Evolutionary conservation across 345 rosid species (phyloP).

Genomic region (Melaleuca quinquenervia): DNA sequence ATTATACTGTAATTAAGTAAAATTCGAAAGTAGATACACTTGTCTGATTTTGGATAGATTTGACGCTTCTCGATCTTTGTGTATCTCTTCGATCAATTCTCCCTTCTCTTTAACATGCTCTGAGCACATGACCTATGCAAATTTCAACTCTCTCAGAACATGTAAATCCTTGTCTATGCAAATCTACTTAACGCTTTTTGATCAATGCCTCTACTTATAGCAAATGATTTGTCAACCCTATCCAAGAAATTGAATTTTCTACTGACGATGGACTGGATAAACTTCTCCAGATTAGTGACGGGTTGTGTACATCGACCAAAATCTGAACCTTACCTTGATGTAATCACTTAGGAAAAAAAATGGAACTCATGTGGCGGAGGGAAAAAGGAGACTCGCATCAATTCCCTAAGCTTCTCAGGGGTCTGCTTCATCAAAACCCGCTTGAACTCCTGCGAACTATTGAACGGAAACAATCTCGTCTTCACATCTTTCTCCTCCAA

Average conservation of each 20-base stretch:
- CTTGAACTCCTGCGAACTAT: conserved; percentile 49
- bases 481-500: conserved; percentile 66
- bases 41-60: too few relatives aligned
- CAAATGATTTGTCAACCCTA: background rate
- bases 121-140: conserved; percentile 22
- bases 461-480: conserved; percentile 47
- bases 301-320: background rate
- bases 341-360: conserved; percentile 16
- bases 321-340: conserved; percentile 8
- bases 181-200: background rate
- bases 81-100: too few relatives aligned
- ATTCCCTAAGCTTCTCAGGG: conserved; percentile 50
- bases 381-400: conserved; percentile 49
- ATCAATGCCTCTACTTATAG: background rate
- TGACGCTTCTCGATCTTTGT: too few relatives aligned
- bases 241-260: background rate
- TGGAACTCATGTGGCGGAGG: conserved; percentile 16
- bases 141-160: background rate
- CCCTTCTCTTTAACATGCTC: conserved; percentile 16
- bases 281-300: background rate
- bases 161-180: background rate
- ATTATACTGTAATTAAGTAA: background rate
- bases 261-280: background rate
- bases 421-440: conserved; percentile 58
- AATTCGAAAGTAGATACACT: background rate